Percentiles rank a stretch among this genome's conserved stretches.
Conservation (phyloP, 139 green algal species). For the Haematococcus sp. region DNA sequence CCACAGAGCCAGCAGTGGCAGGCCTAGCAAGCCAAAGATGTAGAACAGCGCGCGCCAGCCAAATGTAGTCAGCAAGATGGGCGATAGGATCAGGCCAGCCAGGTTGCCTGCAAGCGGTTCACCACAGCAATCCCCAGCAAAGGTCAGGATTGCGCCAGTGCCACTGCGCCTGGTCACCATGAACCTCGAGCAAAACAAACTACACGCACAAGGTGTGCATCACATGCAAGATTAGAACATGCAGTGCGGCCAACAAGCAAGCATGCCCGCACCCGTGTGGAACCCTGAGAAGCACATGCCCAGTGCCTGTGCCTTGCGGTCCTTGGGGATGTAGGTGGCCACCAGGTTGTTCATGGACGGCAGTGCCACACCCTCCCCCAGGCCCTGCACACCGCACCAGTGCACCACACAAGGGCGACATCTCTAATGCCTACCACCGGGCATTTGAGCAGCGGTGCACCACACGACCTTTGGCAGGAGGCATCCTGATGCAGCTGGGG, state of each 20-base stretch:
- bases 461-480: too few species aligned
- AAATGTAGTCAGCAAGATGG: constrained; percentile 63
- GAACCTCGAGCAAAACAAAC: background rate
- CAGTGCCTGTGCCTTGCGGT: constrained; percentile 57
- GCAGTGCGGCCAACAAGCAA: background rate
- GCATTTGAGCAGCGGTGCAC: too few species aligned
- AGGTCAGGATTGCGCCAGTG: too few species aligned
- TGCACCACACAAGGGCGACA: too few species aligned
- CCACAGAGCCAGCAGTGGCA: constrained; percentile 75
- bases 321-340: constrained; percentile 55
- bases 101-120: constrained; percentile 74
- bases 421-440: too few species aligned
- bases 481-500: too few species aligned
- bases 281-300: constrained; percentile 79
- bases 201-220: too few species aligned
- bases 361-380: constrained; percentile 92
- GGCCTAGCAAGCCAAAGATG: constrained; percentile 71
- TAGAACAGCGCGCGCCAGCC: constrained; percentile 83
- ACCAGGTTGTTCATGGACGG: constrained; percentile 93
- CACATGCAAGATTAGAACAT: background rate
- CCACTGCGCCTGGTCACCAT: too few species aligned
- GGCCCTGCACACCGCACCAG: constrained; percentile 51
- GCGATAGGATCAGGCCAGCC: constrained; percentile 75
- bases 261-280: constrained; percentile 56
- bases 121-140: background rate